Base-by-base conservation (phyloP, 2,329 filamentous ascomycete species). In the Phoma sp. region DNA sequence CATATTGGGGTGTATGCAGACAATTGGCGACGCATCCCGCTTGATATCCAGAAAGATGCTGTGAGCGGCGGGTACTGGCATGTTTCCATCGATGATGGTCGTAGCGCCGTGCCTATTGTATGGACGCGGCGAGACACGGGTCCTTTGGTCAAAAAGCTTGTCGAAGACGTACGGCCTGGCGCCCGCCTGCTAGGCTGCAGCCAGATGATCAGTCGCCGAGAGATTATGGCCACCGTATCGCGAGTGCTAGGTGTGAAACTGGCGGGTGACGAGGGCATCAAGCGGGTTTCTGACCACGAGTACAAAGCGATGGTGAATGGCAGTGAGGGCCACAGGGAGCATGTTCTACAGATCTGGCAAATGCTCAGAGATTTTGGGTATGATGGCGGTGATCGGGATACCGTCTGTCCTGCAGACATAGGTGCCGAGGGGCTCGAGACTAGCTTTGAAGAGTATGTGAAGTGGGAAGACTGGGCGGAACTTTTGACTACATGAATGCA, bases 51-150 rank as follows among this genome's bases (percentile, higher is more conserved):
- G 24, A 43, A 33, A 14, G 14, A 23, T 18, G 14, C 27, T 23
- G 40, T 23, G n/a, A 43, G n/a, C 14, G 40, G 40, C 18, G 40
- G 40, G 3, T 43, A 43, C 40, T 43, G 40, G 40, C 40, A 43
- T 9, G 11, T 43, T 27, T 7, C 18, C 11, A 32, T 33, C 23
- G 42, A 27, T 13, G 32, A 45, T 7, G 11, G 32, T 13, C 32
- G 32, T n/a, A 45, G 18, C 22, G 18, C 22, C 10, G 13, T 37
- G 7, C 23, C 30, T 27, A 7, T 36, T 14, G 23, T 37, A 2
- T 45, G 42, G 42, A 36, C 42, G 13, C 23, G 23, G 25, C 22
- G 13, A 29, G 32, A 25, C 13, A 35, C 30, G 7, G 13, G 32
- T 4, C 42, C 32, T 25, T 11, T 36, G 14, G 32, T 36, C 42